Evolutionary conservation across 2,329 filamentous ascomycete species (phyloP).

Genomic region (Lachnum nothofagi): DNA sequence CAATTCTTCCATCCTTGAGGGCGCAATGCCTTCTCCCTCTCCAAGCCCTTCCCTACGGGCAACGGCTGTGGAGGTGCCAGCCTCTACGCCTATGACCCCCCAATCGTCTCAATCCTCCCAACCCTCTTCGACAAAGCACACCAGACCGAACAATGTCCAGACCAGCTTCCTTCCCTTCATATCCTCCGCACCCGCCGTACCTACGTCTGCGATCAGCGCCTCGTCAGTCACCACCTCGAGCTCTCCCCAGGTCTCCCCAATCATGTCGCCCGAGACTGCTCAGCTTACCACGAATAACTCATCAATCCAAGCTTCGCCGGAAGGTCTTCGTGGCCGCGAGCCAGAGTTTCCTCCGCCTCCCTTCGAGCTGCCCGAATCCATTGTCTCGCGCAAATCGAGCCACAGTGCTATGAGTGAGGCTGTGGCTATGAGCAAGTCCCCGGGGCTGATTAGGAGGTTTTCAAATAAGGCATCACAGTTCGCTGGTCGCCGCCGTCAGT

Average conservation of each 20-base stretch:
- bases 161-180: slow-evolving; percentile 27
- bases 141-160: slow-evolving; percentile 31
- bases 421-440: slow-evolving; percentile 51
- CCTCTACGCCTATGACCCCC: slow-evolving; percentile 13
- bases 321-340: slow-evolving; percentile 52
- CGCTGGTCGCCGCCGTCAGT: slow-evolving; percentile 65
- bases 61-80: slow-evolving; percentile 7
- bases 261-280: slow-evolving; percentile 50
- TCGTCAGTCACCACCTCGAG: slow-evolving; percentile 51
- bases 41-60: slow-evolving; percentile 20
- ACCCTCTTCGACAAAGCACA: slow-evolving; percentile 18
- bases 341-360: slow-evolving; percentile 48
- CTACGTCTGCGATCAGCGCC: slow-evolving; percentile 50
- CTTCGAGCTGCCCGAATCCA: slow-evolving; percentile 70
- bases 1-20: slow-evolving; percentile 12
- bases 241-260: slow-evolving; percentile 51
- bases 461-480: slow-evolving; percentile 74
- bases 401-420: slow-evolving; percentile 60
- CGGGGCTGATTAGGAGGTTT: slow-evolving; percentile 73
- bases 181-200: slow-evolving; percentile 35
- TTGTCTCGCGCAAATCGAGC: slow-evolving; percentile 56
- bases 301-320: slow-evolving; percentile 64
- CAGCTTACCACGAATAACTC: slow-evolving; percentile 51
- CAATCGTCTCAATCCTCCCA: slow-evolving; percentile 18
- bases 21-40: slow-evolving; percentile 20